Conservation (phyloP, 2,329 filamentous ascomycete genomes). For the Fusarium udum region DNA sequence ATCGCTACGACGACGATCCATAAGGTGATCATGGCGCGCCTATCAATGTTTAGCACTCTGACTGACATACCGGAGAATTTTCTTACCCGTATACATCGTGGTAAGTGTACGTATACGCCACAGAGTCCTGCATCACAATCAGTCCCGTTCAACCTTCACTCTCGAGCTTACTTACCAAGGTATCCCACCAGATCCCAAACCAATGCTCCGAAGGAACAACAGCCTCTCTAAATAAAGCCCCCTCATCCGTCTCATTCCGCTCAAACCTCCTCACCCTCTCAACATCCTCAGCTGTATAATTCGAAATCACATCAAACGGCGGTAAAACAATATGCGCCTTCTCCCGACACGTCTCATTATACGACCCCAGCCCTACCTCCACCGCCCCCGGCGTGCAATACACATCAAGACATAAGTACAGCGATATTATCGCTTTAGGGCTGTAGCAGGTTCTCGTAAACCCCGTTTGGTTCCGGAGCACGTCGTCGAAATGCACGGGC, state of each 20-base stretch:
- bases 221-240: conserved; percentile 39
- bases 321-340: conserved; percentile 44
- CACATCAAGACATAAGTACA: conserved; percentile 51
- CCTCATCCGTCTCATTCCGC: conserved; percentile 36
- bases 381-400: conserved; percentile 47
- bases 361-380: conserved; percentile 33
- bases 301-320: conserved; percentile 47
- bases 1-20: conserved; percentile 53
- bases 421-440: conserved; percentile 42
- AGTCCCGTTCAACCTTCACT: not conserved
- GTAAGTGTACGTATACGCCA: conserved; percentile 46
- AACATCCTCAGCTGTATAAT: conserved; percentile 49
- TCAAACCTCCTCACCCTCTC: conserved; percentile 44
- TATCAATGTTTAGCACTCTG: conserved; percentile 7
- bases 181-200: conserved; percentile 50
- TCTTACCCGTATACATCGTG: conserved; percentile 53
- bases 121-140: conserved; percentile 45
- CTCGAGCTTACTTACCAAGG: conserved; percentile 46
- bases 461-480: conserved; percentile 28
- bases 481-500: conserved; percentile 47
- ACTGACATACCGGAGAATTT: fast-evolving
- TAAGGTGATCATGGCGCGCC: conserved; percentile 51
- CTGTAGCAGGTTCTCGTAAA: conserved; percentile 45
- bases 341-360: conserved; percentile 50
- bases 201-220: conserved; percentile 49